Base-by-base conservation (phyloP, 352 stramenopile species). In the Phytopythium delawarense region DNA sequence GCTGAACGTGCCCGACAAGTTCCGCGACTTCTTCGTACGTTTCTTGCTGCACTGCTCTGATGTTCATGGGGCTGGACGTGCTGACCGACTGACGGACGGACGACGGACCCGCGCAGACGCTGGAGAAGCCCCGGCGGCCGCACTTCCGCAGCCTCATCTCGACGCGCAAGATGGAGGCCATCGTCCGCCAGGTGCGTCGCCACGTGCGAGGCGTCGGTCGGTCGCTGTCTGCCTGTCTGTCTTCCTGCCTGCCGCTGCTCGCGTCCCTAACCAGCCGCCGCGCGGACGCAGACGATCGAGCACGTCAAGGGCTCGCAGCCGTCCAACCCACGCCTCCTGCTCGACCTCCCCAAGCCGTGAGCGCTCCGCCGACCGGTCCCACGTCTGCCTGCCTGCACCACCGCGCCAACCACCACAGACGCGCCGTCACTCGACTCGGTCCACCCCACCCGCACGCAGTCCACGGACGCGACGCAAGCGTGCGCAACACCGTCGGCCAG, bases 101-200 rank as follows among this genome's bases (percentile, higher is more conserved):
- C 25, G 25, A 3, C 1, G 25, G 25, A 7, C 20, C 18, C 7
- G 21, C 11, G 21, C 65, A 82, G 74, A 76, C 69, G 2, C 61
- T 87, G 13, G 78, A 86, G 55, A 64, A 70, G 18, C 77, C 79
- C 2, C 62, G 54, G 2, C 63, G 70, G 1, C 79, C 79, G 34
- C 79, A 87, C 57, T 89, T 89, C 59, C 75, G 76, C 65, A 87
- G 79, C 35, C 57, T 89, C 46, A 82, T 89, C 44, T 83, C 79
- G 15, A 72, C 75, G 37, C 71, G 74, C 42, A 83, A 84, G 60
- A 87, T 89, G 77, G 79, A 89, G 66, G 46, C 57, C 32, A 64
- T 89, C 50, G 74, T 89, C 51, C 77, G 77, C 28, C 64, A 77
- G 61, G 75, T 84, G 30, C 11, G 18, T 56, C 25, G 8, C 51